Conservation (phyloP, 768 basidiomycete genomes). For the Trametes cubensis region DNA sequence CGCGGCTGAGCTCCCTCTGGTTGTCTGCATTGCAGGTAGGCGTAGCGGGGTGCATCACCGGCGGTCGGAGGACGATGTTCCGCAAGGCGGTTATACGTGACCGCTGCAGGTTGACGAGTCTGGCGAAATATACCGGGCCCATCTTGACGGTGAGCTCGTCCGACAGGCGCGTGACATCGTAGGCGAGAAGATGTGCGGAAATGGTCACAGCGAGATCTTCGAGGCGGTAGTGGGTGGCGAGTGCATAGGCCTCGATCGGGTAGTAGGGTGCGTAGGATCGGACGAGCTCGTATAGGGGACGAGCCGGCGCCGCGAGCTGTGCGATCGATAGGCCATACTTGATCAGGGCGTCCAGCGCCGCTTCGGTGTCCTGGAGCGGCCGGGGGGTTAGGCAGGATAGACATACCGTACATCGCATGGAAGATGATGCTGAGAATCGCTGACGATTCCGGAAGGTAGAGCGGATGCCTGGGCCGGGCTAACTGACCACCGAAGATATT, state of each 20-base stretch:
- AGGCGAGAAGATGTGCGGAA: slow-evolving; percentile 43
- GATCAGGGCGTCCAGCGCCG: slow-evolving; percentile 31
- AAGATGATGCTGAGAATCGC: slow-evolving; percentile 38
- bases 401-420: slow-evolving; percentile 38
- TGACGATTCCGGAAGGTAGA: slow-evolving; percentile 34
- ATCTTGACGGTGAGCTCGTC: slow-evolving; percentile 44
- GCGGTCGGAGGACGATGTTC: slow-evolving; percentile 33
- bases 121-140: slow-evolving; percentile 45
- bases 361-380: slow-evolving; percentile 31
- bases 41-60: slow-evolving; percentile 29
- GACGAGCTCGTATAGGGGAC: slow-evolving; percentile 38
- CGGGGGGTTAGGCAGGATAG: slow-evolving; percentile 31
- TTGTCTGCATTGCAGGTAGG: slow-evolving; percentile 22
- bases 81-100: slow-evolving; percentile 41
- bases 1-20: slow-evolving; percentile 32
- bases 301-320: slow-evolving; percentile 31
- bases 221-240: slow-evolving; percentile 41
- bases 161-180: slow-evolving; percentile 38
- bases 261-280: slow-evolving; percentile 38
- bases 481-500: slow-evolving; percentile 34
- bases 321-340: slow-evolving; percentile 34
- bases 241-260: slow-evolving; percentile 46
- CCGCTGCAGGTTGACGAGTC: slow-evolving; percentile 43
- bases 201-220: slow-evolving; percentile 42
- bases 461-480: slow-evolving; percentile 19